phyloP scores from a whole-genome alignment of 2,329 filamentous ascomycete species.

The Aspergillus bombycis region DNA sequence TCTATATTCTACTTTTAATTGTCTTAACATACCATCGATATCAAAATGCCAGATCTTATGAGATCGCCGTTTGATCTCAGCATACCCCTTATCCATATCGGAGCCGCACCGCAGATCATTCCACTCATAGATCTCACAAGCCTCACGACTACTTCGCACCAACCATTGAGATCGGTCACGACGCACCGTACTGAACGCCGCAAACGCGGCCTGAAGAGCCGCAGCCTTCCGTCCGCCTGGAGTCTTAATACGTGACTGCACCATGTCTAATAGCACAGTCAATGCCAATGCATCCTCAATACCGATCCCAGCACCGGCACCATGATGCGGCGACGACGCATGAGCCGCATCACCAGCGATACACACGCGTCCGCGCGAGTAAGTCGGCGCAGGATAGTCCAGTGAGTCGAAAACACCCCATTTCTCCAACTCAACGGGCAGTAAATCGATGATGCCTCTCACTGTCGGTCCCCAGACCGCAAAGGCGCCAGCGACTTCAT shows the following conservation, averaged over 20 bases:
- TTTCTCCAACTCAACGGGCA: conserved; percentile 55
- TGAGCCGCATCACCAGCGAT: conserved; percentile 34
- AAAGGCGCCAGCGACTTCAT: conserved; percentile 12
- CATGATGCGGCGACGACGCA: conserved; percentile 31
- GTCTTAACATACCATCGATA: conserved; percentile 34
- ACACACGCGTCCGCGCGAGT: conserved; percentile 25
- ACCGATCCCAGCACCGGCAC: conserved; percentile 29
- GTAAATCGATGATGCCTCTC: conserved; percentile 34
- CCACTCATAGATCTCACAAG: conserved; percentile 27
- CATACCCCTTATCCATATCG: conserved; percentile 42
- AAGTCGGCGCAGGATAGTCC: conserved; percentile 51
- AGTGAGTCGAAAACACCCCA: conserved; percentile 59
- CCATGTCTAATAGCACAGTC: conserved; percentile 12
- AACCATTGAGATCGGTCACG: conserved; percentile 50
- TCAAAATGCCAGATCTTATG: conserved; percentile 45
- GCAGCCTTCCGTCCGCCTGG: background rate
- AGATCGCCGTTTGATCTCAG: conserved; percentile 42
- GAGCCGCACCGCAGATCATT: conserved; percentile 23
- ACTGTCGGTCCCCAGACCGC: conserved; percentile 50
- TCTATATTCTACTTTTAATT: conserved; percentile 13
- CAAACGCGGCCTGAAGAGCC: conserved; percentile 36
- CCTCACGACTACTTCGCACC: conserved; percentile 41
- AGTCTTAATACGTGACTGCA: background rate
- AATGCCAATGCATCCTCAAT: conserved; percentile 32
- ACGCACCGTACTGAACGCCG: conserved; percentile 42